phyloP scores from a whole-genome alignment of 1,284 basidiomycete species.

The Xerocomus amazonicus region DNA sequence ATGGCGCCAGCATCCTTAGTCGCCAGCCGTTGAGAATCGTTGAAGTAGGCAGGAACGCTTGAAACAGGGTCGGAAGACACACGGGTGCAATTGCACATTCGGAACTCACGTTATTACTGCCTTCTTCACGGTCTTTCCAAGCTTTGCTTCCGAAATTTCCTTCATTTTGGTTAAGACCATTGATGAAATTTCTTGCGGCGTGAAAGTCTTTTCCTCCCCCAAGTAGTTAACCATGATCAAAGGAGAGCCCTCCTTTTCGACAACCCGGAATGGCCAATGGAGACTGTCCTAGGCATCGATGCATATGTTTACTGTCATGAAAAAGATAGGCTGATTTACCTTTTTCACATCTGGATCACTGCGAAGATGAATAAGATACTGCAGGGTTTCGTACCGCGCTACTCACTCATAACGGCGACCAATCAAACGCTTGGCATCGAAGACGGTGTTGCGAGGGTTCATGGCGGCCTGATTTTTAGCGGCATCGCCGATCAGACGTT shows the following conservation, averaged over 20 bases:
- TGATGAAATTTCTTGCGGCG: constrained; percentile 95
- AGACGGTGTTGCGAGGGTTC: constrained; percentile 95
- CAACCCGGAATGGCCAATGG: constrained; percentile 95
- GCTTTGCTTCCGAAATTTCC: constrained; percentile 98
- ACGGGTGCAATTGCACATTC: constrained; percentile 1
- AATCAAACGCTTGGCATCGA: constrained; percentile 97
- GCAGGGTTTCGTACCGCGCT: not conserved
- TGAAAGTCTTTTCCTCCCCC: constrained; percentile 92
- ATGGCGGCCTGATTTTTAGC: constrained; percentile 98
- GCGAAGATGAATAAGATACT: constrained; percentile 14
- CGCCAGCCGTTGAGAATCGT: constrained; percentile 92
- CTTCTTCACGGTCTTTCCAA: constrained; percentile 93
- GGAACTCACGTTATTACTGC: constrained; percentile 82
- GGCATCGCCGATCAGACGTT: constrained; percentile 98
- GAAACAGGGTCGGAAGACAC: not conserved
- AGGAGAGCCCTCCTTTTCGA: constrained; percentile 92
- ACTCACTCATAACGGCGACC: constrained; percentile 91
- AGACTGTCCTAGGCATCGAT: constrained; percentile 60
- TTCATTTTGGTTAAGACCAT: constrained; percentile 99
- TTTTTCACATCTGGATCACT: constrained; percentile 87
- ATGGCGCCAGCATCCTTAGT: constrained; percentile 96
- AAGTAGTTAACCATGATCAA: constrained; percentile 95
- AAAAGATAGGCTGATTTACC: constrained; percentile 38
- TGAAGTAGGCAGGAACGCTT: constrained; percentile 95
- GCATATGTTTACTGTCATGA: not conserved